phyloP scores from a whole-genome alignment of 108 stramenopile genomes.

The Conticribra weissflogii region DNA sequence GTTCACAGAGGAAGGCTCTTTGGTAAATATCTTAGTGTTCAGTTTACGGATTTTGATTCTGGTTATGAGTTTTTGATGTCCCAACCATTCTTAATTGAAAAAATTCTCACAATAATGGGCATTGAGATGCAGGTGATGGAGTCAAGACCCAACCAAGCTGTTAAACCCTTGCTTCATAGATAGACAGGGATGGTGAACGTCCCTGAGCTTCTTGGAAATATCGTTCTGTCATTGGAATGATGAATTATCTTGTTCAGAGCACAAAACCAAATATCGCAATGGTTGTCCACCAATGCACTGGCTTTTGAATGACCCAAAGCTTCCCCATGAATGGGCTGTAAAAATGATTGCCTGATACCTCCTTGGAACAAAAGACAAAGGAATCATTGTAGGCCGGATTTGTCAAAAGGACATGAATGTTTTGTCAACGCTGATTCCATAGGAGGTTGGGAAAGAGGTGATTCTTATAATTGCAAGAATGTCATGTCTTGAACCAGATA shows the following conservation, averaged over 20 bases:
- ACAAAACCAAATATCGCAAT: constrained; percentile 48
- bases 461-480: constrained; percentile 12
- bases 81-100: constrained; percentile 50
- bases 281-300: constrained; percentile 51
- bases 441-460: constrained; percentile 42
- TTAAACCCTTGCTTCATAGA: constrained; percentile 2
- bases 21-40: no score
- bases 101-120: constrained; percentile 24
- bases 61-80: no score
- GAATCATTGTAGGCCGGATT: constrained; percentile 44
- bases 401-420: constrained; percentile 35
- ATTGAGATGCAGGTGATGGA: not conserved
- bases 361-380: constrained; percentile 42
- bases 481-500: constrained; percentile 12
- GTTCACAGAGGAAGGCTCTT: no score
- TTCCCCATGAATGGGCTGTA: constrained; percentile 49
- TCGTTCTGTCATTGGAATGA: constrained; percentile 37
- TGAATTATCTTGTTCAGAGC: constrained; percentile 49
- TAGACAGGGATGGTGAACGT: not conserved
- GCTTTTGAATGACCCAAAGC: constrained; percentile 44
- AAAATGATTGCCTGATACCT: constrained; percentile 63
- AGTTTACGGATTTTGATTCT: no score
- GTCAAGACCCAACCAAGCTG: constrained; percentile 1
- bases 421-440: constrained; percentile 56
- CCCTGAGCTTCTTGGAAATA: constrained; percentile 11